Evolutionary conservation across 2,329 filamentous ascomycete species (phyloP).

Genomic region (Aspergillus bombycis): DNA sequence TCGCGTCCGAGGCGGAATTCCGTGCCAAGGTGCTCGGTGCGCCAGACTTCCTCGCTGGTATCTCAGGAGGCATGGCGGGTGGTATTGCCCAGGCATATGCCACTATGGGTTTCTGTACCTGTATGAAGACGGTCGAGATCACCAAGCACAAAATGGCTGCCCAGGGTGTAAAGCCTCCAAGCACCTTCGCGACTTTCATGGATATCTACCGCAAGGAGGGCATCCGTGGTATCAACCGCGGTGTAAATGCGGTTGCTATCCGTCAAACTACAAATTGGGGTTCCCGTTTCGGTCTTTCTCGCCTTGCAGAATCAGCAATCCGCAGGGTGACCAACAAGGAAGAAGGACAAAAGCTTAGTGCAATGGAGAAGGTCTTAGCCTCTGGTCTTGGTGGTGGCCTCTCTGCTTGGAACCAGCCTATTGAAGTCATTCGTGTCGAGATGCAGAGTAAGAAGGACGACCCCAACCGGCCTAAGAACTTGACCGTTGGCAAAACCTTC

Average conservation of each 20-base stretch:
- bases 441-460: constrained; percentile 99
- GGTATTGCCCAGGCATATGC: constrained; percentile 98
- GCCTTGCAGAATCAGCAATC: constrained; percentile 88
- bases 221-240: constrained; percentile 94
- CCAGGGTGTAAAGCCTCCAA: constrained; percentile 78
- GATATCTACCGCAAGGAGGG: constrained; percentile 95
- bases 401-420: constrained; percentile 98
- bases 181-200: constrained; percentile 94
- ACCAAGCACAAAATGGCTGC: constrained; percentile 95
- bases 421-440: constrained; percentile 99
- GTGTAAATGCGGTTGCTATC: constrained; percentile 97
- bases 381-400: constrained; percentile 88
- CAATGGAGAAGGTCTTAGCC: constrained; percentile 85
- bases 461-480: constrained; percentile 97
- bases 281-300: constrained; percentile 88
- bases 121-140: constrained; percentile 99
- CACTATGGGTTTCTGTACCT: constrained; percentile 99
- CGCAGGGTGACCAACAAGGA: constrained; percentile 77
- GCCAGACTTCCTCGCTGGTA: constrained; percentile 83
- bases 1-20: constrained; percentile 97
- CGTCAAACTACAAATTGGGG: constrained; percentile 99
- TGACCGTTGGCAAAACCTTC: constrained; percentile 85
- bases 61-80: constrained; percentile 86
- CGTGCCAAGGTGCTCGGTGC: constrained; percentile 83
- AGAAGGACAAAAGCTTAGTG: constrained; percentile 74